A percentile compares a stretch with the other conserved stretches of the same genome.
These are phyloP conservation scores for Cladochytrium replicatum DNA, from an alignment of 192 early-diverging fungal species.

Conservation along the genomic window DNA sequence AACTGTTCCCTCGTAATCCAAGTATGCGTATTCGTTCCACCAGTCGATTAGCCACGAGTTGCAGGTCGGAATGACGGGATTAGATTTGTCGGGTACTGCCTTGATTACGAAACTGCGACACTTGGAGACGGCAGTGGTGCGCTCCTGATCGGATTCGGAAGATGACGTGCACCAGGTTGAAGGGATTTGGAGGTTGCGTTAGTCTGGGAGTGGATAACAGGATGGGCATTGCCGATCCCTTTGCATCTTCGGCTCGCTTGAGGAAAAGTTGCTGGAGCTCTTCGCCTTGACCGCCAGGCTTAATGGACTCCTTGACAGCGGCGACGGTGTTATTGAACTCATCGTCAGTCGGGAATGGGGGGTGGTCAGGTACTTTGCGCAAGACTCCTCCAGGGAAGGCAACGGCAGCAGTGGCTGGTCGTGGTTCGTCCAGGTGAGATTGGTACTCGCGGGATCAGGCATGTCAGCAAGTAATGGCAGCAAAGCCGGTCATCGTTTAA, in stretches of 20 bases:
- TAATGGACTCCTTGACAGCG: conserved; percentile 53
- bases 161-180: neutral
- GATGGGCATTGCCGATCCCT: neutral
- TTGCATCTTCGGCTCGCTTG: conserved; percentile 10
- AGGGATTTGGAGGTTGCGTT: neutral
- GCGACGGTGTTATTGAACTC: conserved; percentile 40
- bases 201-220: neutral
- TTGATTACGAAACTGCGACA: neutral
- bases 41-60: neutral
- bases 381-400: conserved; percentile 58
- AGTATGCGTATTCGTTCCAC: conserved; percentile 34
- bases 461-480: too few relatives aligned
- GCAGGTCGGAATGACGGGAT: neutral
- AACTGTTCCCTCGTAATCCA: conserved; percentile 78
- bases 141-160: neutral
- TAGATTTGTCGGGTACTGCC: neutral
- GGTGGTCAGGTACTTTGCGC: conserved; percentile 55
- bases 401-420: too few relatives aligned
- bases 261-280: conserved; percentile 51
- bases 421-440: too few relatives aligned
- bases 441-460: too few relatives aligned
- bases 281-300: conserved; percentile 6
- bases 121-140: neutral
- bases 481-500: too few relatives aligned
- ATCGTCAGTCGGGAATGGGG: conserved; percentile 38